A percentile compares a stretch with the other conserved stretches of the same genome.
phyloP scores from a whole-genome alignment of 192 early-diverging fungal genomes.

The Coemansia sp. region DNA sequence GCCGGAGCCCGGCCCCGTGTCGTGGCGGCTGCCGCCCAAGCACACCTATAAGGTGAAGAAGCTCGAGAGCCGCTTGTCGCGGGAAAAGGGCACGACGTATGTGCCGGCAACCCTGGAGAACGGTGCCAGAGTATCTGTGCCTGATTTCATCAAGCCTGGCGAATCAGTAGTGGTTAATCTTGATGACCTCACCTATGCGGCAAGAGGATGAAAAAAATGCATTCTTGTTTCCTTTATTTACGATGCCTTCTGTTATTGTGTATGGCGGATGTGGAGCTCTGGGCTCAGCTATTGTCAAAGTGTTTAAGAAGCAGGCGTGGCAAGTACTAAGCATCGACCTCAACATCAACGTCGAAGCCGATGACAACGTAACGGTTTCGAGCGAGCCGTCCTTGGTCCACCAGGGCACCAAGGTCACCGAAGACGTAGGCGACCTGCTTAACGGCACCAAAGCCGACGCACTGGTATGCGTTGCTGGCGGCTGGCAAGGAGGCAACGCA shows the following conservation, averaged over 20 bases:
- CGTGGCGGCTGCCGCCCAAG: conserved; percentile 61
- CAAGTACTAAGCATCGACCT: conserved; percentile 79
- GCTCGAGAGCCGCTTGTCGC: conserved; percentile 51
- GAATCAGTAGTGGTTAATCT: conserved; percentile 75
- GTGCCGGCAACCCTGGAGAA: conserved; percentile 65
- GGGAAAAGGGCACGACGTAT: conserved; percentile 69
- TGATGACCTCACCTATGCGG: conserved; percentile 60
- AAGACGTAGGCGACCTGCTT: conserved; percentile 37
- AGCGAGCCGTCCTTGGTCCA: conserved; percentile 49
- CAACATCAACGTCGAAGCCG: conserved; percentile 66
- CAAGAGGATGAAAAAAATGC: conserved; percentile 46
- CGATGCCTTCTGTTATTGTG: conserved; percentile 67
- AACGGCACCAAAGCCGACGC: conserved; percentile 64
- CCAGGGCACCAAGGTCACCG: conserved; percentile 60
- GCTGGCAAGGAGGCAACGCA: conserved; percentile 91
- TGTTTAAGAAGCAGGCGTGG: conserved; percentile 73
- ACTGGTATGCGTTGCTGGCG: conserved; percentile 91
- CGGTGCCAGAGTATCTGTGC: conserved; percentile 68
- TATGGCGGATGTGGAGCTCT: conserved; percentile 93
- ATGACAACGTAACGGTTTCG: conserved; percentile 65
- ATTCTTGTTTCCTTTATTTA: not conserved
- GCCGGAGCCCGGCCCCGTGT: conserved; percentile 56
- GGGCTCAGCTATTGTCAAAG: conserved; percentile 68
- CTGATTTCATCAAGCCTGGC: conserved; percentile 77
- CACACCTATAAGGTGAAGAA: conserved; percentile 59